Evolutionary conservation across 805 yeast genomes (phyloP), one percentile per base, ranked within the genome.

Genomic region (Kazachstania bromeliacearum): DNA sequence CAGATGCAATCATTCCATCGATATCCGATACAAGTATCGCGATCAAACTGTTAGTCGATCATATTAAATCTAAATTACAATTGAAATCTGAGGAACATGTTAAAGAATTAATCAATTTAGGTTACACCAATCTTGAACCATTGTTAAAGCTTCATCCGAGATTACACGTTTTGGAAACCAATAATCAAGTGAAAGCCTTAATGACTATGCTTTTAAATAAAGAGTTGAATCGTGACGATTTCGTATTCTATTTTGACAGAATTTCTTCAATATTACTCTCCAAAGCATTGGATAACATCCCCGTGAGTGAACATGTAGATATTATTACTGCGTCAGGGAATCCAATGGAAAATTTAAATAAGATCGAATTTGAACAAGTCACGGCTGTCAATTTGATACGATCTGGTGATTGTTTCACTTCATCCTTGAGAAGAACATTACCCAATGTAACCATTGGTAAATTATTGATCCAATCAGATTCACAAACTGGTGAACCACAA

Each of bases 371-470:
- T 31, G 73, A 74, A 39, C 67, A 70, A 9, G 63, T 82, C 7
- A 64, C 81, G 20, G 92, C 92, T 0, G 82, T 85, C 5, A 80
- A 80, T 43, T 74, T 88, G 28, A 79, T 88, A 21, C 70, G 95
- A 44, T 87, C 95, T 0, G 98, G 98, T 4, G 96, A 87, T 55
- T 84, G 95, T 52, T 88, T 88, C 51, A 78, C 83, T 73, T 73
- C 71, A 21, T 79, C 95, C 0, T 64, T 89, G 27, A 73, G 82
- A 41, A 77, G 77, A 45, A 74, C 88, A 0, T 66, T 85, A 18
- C 89, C 96, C 1, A 85, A 78, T 34, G 77, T 85, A 9, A 70
- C 75, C 8, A 68, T 85, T 24, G 97, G 98, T 0, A 84, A 88
- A 51, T 56, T 89, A 17, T 64, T 89, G 32, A 87, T 89, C 48